Evolutionary conservation across 1,139 yeast species (phyloP).

Genomic region (Debaryomyces coudertii): DNA sequence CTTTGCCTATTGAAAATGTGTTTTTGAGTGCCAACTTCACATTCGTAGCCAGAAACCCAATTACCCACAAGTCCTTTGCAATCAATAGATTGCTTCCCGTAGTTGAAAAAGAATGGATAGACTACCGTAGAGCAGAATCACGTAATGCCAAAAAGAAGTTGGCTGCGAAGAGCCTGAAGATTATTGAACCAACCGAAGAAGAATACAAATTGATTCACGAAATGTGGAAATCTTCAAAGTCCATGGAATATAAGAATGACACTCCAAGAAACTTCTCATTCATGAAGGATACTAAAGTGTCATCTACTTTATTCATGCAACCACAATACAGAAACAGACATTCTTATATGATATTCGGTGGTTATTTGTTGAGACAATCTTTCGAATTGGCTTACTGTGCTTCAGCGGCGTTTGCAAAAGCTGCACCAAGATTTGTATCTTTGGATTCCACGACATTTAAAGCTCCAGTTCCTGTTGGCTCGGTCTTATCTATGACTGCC

Average conservation of each 20-base stretch:
- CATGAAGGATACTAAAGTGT: conserved; percentile 72
- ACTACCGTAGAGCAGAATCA: conserved; percentile 85
- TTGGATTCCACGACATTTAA: conserved; percentile 89
- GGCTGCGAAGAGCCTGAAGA: conserved; percentile 64
- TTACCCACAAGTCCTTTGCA: conserved; percentile 83
- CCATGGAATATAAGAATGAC: conserved; percentile 31
- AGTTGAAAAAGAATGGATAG: conserved; percentile 75
- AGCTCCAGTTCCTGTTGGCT: conserved; percentile 94
- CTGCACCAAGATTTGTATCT: conserved; percentile 86
- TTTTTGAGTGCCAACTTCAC: conserved; percentile 90
- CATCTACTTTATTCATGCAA: conserved; percentile 87
- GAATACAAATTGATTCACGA: conserved; percentile 77
- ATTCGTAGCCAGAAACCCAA: conserved; percentile 92
- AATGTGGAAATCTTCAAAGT: conserved; percentile 68
- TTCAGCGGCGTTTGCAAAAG: conserved; percentile 82
- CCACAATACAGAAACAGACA: conserved; percentile 95
- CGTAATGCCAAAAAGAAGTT: conserved; percentile 83
- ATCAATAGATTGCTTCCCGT: conserved; percentile 79
- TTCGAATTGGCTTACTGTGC: conserved; percentile 92
- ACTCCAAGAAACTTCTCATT: conserved; percentile 52
- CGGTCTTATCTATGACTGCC: conserved; percentile 80
- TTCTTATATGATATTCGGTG: conserved; percentile 93
- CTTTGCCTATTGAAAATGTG: conserved; percentile 47
- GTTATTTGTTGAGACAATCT: conserved; percentile 86
- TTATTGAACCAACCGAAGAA: conserved; percentile 68